Evolutionary conservation across 1,284 basidiomycete genomes (phyloP), one percentile per base, ranked within the genome.

Genomic region (Fomes fomentarius): DNA sequence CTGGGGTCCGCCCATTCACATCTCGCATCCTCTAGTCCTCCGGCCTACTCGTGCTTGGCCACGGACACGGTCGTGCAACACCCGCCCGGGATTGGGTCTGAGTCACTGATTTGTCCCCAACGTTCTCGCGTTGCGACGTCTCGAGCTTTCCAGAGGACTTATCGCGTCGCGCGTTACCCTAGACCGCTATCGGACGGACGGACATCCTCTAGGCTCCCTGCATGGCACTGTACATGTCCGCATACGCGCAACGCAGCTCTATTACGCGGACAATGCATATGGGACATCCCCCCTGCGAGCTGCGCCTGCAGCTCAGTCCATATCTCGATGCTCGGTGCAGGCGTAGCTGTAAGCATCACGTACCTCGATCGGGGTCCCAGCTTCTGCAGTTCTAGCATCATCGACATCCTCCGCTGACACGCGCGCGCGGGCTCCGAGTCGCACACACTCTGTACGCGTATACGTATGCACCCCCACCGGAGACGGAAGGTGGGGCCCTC

Each of bases 1-100:
- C 53, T 54, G 53, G 53, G 53, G 53, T 54, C 24, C 30, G 17
- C 19, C 47, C 43, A 22, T 47, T 54, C 53, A 54, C 53, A 50
- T 50, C 53, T 54, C 53, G 53, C 53, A 54, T 17, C 37, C 47
- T 30, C 38, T 48, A 38, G 47, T 40, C 14, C 34, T 5, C 24
- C 33, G 8, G 28, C 12, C 28, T n/a, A n/a, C 28, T 30, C 12
- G 28, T 30, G 34, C 34, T 37, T 37, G 21, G 38, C 38, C 38
- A 40, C 38, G 4, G 21, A 10, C 38, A 22, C 38, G 38, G 21
- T 8, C n/a, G n/a, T n/a, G n/a, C n/a, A n/a, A n/a, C n/a, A n/a
- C n/a, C n/a, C n/a, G n/a, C n/a, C n/a, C n/a, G n/a, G n/a, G n/a
- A n/a, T n/a, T n/a, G n/a, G n/a, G n/a, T n/a, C n/a, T n/a, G n/a